Conservation (phyloP, 257 asterid species). For the Eustoma russellianum region DNA sequence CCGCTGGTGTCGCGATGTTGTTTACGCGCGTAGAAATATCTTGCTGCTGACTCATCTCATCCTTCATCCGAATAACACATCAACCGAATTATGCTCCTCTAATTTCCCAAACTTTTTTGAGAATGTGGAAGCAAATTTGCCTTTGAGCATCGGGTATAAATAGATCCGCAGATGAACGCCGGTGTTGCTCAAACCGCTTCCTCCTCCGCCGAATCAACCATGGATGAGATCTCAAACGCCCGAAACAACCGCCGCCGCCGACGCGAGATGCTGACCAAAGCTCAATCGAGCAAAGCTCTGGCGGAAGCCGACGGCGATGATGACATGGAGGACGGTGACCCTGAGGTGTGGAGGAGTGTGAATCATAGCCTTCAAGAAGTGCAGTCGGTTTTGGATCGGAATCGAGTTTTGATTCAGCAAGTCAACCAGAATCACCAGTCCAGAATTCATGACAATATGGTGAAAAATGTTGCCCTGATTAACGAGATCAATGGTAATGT, state of each 20-base stretch:
- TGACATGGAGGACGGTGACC: conserved; percentile 23
- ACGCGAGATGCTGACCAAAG: conserved; percentile 13
- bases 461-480: conserved; percentile 49
- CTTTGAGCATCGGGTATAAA: background rate
- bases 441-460: conserved; percentile 48
- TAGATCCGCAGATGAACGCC: background rate
- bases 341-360: conserved; percentile 42
- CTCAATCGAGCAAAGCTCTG: conserved; percentile 1
- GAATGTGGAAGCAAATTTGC: background rate
- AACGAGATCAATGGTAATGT: conserved; percentile 69
- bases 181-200: conserved; percentile 1
- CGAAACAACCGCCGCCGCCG: background rate
- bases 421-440: conserved; percentile 74
- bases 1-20: no score
- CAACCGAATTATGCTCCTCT: no score
- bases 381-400: conserved; percentile 64
- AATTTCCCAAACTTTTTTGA: no score
- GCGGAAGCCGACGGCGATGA: conserved; percentile 6
- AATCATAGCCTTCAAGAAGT: conserved; percentile 48
- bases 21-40: background rate
- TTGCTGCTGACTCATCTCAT: conserved; percentile 4
- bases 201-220: conserved; percentile 5
- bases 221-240: conserved; percentile 18
- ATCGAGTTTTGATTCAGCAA: conserved; percentile 58
- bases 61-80: background rate